phyloP scores from a whole-genome alignment of 2,329 filamentous ascomycete genomes.

The Colletotrichum sp. region DNA sequence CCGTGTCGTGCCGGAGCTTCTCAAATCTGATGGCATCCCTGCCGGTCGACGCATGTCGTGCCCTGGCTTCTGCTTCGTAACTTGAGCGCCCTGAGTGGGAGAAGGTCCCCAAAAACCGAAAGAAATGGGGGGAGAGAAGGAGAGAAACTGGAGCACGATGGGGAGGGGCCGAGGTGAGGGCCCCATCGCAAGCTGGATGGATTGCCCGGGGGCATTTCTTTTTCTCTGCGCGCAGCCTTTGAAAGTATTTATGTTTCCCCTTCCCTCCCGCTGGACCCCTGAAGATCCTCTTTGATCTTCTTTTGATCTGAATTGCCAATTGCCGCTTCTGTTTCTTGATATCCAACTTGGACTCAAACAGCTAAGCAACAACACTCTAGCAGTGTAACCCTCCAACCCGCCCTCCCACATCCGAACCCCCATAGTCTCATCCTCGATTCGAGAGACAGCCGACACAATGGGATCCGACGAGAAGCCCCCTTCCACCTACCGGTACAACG shows the following conservation, averaged over 20 bases:
- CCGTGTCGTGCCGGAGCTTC: conserved; percentile 3
- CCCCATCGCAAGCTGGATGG: background rate
- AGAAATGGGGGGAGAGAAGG: background rate
- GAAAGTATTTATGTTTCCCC: conserved; percentile 6
- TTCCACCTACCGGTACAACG: conserved; percentile 58
- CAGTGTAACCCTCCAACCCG: background rate
- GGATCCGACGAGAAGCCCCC: conserved; percentile 45
- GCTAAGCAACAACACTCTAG: background rate
- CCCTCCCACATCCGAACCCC: background rate
- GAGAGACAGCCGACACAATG: conserved; percentile 36
- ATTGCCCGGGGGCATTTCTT: background rate
- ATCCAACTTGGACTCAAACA: background rate
- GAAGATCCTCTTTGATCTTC: background rate
- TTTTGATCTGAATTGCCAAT: conserved; percentile 5
- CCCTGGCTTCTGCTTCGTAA: conserved; percentile 17
- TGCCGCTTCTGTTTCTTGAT: background rate
- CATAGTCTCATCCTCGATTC: background rate
- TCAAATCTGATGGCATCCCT: background rate
- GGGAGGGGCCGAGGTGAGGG: conserved; percentile 16
- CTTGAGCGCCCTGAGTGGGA: conserved; percentile 15
- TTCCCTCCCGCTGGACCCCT: background rate
- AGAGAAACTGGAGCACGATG: background rate
- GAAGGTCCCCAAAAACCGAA: background rate
- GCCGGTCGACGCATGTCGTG: conserved; percentile 11
- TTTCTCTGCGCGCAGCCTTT: background rate